Evolutionary conservation across 306 rosid species (phyloP).

Genomic region (cucumber (Cucumis sativus)): Cucumber_9930_V3 NC_026660.2:25266001-25266500

Average conservation of each 20-base stretch:
- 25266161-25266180: too few species aligned
- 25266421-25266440: constrained; percentile 13
- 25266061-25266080: too few species aligned
- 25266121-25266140: too few species aligned
- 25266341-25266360: constrained; percentile 60
- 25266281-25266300: neutral
- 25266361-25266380: constrained; percentile 31
- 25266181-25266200: too few species aligned
- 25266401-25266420: constrained; percentile 25
- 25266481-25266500: neutral
- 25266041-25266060: too few species aligned
- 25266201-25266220: too few species aligned
- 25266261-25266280: neutral
- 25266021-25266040: too few species aligned
- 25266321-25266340: constrained; percentile 24
- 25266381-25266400: constrained; percentile 38
- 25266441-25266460: neutral
- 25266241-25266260: neutral
- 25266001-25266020: too few species aligned
- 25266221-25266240: too few species aligned
- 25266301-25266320: constrained; percentile 5
- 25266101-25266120: too few species aligned
- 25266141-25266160: too few species aligned
- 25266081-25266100: too few species aligned
- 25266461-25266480: neutral